These are phyloP conservation scores for Fragaria ananassa DNA, from an alignment of 306 rosid species.

Conservation along the genomic window DNA sequence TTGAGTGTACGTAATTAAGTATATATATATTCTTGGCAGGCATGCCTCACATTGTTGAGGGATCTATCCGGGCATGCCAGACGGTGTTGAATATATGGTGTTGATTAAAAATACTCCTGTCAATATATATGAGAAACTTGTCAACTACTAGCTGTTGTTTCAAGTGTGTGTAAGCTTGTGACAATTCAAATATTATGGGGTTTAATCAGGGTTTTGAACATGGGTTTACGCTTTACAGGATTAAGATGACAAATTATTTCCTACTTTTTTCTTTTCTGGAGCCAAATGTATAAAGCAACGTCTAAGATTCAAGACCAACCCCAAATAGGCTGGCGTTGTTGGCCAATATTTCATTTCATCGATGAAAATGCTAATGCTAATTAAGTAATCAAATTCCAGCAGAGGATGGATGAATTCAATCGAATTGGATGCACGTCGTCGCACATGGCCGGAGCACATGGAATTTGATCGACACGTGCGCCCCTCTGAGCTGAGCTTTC, in stretches of 20 bases:
- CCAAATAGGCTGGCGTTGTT: conserved; percentile 8
- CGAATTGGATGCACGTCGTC: conserved; percentile 1
- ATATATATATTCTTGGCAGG: background rate
- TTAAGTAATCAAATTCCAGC: background rate
- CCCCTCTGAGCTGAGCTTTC: background rate
- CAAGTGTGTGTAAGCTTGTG: background rate
- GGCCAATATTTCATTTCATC: background rate
- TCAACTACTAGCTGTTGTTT: conserved; percentile 5
- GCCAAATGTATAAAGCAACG: background rate
- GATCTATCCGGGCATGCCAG: too few relatives aligned
- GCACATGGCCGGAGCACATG: conserved; percentile 13
- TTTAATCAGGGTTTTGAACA: background rate
- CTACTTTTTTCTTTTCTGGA: background rate
- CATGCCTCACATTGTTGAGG: too few relatives aligned
- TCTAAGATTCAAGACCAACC: background rate
- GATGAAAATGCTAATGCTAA: background rate
- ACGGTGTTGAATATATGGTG: too few relatives aligned
- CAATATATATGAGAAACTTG: background rate
- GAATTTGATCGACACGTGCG: background rate
- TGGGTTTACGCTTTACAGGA: conserved; percentile 1
- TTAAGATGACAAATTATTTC: background rate
- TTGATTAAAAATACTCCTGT: background rate
- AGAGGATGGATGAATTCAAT: background rate
- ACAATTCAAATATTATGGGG: background rate
- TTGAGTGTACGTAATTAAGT: background rate